A percentile compares a stretch with the other conserved stretches of the same genome.
phyloP scores from a whole-genome alignment of 306 rosid genomes.

The Cucurbita ficifolia region DNA sequence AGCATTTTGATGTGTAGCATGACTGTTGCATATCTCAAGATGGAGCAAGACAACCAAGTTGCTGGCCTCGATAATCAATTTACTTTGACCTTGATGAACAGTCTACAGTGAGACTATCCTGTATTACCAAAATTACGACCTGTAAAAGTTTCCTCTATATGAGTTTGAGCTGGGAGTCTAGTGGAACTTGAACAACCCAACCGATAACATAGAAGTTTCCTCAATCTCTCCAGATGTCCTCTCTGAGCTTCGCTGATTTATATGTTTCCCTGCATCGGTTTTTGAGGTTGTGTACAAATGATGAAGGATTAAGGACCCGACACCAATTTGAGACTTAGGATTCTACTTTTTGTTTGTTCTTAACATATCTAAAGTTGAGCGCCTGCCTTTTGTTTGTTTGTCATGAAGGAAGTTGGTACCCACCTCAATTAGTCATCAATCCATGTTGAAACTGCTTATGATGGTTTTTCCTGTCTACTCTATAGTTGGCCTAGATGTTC shows the following conservation, averaged over 20 bases:
- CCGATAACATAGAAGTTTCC: background rate
- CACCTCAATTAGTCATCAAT: background rate
- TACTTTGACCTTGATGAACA: background rate
- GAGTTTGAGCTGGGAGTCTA: background rate
- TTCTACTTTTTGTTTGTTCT: background rate
- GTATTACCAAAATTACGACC: background rate
- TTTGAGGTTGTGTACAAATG: background rate
- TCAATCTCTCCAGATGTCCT: background rate
- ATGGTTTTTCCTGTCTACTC: background rate
- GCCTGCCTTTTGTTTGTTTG: background rate
- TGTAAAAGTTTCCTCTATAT: background rate
- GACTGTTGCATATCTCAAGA: background rate
- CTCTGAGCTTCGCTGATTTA: background rate
- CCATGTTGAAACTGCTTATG: background rate
- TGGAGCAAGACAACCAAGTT: background rate
- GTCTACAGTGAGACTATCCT: background rate
- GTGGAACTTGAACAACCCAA: background rate
- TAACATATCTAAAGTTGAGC: background rate
- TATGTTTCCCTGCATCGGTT: background rate
- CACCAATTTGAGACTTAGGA: background rate
- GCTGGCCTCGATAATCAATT: background rate
- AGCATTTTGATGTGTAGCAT: background rate
- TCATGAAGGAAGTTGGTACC: background rate
- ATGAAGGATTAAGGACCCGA: background rate
- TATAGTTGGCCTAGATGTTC: background rate